phyloP scores from a whole-genome alignment of 768 basidiomycete species.

The Lactarius sp. region DNA sequence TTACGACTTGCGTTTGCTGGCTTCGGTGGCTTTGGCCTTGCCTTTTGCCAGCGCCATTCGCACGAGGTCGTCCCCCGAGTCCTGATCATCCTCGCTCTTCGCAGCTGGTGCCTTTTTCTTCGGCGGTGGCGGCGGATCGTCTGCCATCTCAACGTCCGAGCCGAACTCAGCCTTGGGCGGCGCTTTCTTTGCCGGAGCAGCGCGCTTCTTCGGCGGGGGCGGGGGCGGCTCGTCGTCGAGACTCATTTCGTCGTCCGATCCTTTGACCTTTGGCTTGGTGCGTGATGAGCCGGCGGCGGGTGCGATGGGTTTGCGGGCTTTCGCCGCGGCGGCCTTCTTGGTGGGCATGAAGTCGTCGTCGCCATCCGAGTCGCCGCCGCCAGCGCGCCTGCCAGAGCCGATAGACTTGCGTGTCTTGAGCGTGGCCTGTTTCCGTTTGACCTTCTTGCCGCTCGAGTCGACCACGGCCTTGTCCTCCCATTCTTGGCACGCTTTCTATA shows the following conservation, averaged over 20 bases:
- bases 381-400: constrained; percentile 38
- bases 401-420: constrained; percentile 51
- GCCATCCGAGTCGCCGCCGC: constrained; percentile 36
- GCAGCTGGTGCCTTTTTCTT: constrained; percentile 3
- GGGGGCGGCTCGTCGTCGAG: constrained; percentile 18
- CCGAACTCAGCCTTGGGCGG: constrained; percentile 32
- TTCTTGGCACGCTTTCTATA: constrained; percentile 38
- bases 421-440: constrained; percentile 53
- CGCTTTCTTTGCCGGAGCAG: constrained; percentile 28
- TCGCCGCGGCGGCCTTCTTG: constrained; percentile 39
- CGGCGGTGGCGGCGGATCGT: constrained; percentile 30
- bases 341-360: constrained; percentile 55
- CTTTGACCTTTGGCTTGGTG: constrained; percentile 37
- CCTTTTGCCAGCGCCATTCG: constrained; percentile 34
- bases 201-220: constrained; percentile 26
- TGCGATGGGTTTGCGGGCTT: constrained; percentile 31
- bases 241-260: constrained; percentile 22
- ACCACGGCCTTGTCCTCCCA: constrained; percentile 43
- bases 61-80: constrained; percentile 37
- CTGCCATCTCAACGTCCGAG: constrained; percentile 30
- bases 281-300: constrained; percentile 30
- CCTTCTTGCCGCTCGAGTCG: constrained; percentile 47
- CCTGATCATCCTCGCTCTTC: constrained; percentile 34
- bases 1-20: constrained; percentile 66
- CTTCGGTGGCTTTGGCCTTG: constrained; percentile 43